phyloP scores from a whole-genome alignment of 2,329 filamentous ascomycete species.

The Fusarium mundagurra region DNA sequence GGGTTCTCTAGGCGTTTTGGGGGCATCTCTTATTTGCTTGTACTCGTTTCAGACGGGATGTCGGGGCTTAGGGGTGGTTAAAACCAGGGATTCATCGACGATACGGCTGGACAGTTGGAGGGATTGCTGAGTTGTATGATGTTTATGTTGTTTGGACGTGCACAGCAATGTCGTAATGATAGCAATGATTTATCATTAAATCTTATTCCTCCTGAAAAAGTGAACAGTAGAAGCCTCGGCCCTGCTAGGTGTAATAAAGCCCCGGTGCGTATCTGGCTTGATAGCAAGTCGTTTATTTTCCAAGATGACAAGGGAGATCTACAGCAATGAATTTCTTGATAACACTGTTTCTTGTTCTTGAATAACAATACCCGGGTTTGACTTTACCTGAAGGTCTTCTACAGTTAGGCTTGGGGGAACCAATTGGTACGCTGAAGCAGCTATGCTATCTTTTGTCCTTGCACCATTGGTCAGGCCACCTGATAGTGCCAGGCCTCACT shows the following conservation, averaged over 20 bases:
- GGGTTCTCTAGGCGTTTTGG: constrained; percentile 39
- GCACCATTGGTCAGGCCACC: constrained; percentile 19
- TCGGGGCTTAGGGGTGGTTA: constrained; percentile 21
- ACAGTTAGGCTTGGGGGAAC: neutral
- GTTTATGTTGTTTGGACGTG: constrained; percentile 40
- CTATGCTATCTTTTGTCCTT: neutral
- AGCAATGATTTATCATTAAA: constrained; percentile 41
- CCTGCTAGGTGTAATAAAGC: neutral
- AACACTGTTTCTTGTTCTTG: too few species aligned
- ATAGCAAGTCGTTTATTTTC: too few species aligned
- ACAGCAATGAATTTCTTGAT: neutral
- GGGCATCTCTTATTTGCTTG: constrained; percentile 15
- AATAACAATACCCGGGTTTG: neutral
- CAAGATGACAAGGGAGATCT: neutral
- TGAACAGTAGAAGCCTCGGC: neutral
- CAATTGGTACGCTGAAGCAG: neutral
- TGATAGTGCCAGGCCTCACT: constrained; percentile 27
- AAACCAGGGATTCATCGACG: constrained; percentile 13
- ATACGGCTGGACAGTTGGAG: constrained; percentile 19
- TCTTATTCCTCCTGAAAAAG: neutral
- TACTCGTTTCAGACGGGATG: constrained; percentile 21
- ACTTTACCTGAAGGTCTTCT: neutral
- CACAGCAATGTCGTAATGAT: constrained; percentile 45
- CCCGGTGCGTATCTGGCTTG: neutral
- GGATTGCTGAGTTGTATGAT: constrained; percentile 28